These are phyloP conservation scores for Blastosporella zonata DNA, from an alignment of 1,284 basidiomycete genomes.

Conservation along the genomic window DNA sequence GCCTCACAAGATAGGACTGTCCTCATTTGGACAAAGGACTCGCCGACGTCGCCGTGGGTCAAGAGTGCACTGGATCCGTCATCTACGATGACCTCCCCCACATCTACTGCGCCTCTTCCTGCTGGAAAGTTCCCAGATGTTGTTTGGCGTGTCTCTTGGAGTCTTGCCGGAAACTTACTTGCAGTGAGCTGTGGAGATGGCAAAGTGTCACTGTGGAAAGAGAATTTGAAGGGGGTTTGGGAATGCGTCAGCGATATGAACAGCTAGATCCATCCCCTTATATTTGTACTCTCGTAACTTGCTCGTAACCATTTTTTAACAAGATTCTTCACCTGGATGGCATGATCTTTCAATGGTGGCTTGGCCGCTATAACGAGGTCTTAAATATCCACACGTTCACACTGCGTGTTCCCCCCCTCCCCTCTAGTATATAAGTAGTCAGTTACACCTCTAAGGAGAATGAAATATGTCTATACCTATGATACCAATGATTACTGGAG, in stretches of 20 bases:
- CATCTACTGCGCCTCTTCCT: conserved; percentile 39
- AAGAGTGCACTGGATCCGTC: conserved; percentile 85
- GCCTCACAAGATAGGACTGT: conserved; percentile 95
- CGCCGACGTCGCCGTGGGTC: conserved; percentile 77
- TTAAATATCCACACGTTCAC: too few species aligned
- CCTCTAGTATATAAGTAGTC: neutral
- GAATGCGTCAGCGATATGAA: conserved; percentile 95
- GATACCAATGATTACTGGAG: neutral
- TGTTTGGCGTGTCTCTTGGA: conserved; percentile 98
- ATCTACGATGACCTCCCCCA: conserved; percentile 43
- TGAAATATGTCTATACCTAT: neutral
- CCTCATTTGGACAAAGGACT: conserved; percentile 91
- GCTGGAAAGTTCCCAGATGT: conserved; percentile 88
- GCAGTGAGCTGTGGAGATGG: conserved; percentile 98
- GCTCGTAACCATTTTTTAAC: too few species aligned
- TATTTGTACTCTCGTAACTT: conserved; percentile 1
- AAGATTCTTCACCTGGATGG: too few species aligned
- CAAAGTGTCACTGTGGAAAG: conserved; percentile 98
- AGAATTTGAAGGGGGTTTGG: conserved; percentile 92
- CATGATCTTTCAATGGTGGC: too few species aligned
- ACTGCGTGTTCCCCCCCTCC: neutral
- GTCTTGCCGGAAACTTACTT: conserved; percentile 92
- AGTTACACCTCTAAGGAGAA: neutral
- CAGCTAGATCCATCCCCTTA: conserved; percentile 47
- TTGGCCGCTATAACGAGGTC: too few species aligned